Base-by-base conservation (phyloP, 441 rosid genomes). In the Aleurites moluccanus region DNA sequence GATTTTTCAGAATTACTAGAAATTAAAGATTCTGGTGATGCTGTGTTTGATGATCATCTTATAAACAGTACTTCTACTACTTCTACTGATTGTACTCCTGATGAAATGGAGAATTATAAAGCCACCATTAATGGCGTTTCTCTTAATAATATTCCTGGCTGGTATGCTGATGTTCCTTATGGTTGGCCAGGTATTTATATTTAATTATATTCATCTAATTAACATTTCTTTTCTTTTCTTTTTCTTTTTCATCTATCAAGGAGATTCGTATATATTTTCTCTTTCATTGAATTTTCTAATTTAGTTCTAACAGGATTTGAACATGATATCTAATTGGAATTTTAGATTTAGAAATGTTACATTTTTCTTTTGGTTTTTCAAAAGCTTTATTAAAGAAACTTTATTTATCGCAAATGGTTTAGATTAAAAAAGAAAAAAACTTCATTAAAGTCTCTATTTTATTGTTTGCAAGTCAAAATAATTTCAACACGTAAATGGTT, bases 151-250 rank as follows among this genome's bases (percentile, higher is more conserved):
- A 30, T 72, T 63, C 72, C 76, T 18, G 88, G 88, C 30, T 87
- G 90, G 90, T 82, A 77, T 73, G 78, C 82, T 40, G 88, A 83
- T 75, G 59, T 73, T 72, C 69, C 83, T 60, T 72, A 83, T 2
- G 56, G 73, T 16, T 83, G 86, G 83, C 85, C 86, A 83, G 90
- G 90, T 86, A 73, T 6, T n/a, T n/a, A n/a, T n/a, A n/a, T n/a
- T n/a, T n/a, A n/a, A n/a, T n/a, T 7, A 8, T 18, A 6, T 15
- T 11, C 28, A 10, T 57, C 9, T 55, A 2, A 7, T 55, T n/a
- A 18, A 55, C 2, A n/a, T 59, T 9, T 27, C 33, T 2, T 59
- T 59, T 59, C 2, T 59, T 4, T n/a, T n/a, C n/a, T n/a, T n/a
- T n/a, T n/a, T n/a, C n/a, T n/a, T n/a, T n/a, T 52, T 52, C 25